phyloP scores from a whole-genome alignment of 2,329 filamentous ascomycete species.

The Arthrobotrys conoides region DNA sequence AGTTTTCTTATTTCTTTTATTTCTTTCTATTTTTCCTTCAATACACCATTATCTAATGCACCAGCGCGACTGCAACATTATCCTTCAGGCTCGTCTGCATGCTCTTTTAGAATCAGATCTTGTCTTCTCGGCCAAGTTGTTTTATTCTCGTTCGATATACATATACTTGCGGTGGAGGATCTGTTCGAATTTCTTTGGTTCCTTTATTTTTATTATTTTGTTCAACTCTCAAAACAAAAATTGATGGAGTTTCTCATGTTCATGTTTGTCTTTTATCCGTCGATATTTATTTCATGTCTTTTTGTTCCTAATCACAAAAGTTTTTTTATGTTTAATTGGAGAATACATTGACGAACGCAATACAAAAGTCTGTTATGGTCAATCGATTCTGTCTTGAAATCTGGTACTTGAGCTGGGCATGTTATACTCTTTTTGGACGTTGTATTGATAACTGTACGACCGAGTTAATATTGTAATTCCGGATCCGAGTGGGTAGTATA shows the following conservation, averaged over 20 bases:
- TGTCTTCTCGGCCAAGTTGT: slow-evolving; percentile 29
- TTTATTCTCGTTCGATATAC: slow-evolving; percentile 37
- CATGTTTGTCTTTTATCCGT: slow-evolving; percentile 3
- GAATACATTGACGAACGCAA: slow-evolving; percentile 38
- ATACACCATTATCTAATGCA: slow-evolving; percentile 49
- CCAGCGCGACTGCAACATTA: slow-evolving; percentile 29
- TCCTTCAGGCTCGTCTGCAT: slow-evolving; percentile 19
- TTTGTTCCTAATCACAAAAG: slow-evolving; percentile 42
- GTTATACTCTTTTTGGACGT: not conserved
- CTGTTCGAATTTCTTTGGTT: slow-evolving; percentile 21
- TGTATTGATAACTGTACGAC: too few relatives aligned
- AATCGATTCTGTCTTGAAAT: not conserved
- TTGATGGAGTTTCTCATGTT: slow-evolving; percentile 42
- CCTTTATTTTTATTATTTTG: not conserved
- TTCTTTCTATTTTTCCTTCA: slow-evolving; percentile 2
- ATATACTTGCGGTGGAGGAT: slow-evolving; percentile 35
- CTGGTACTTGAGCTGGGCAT: not conserved
- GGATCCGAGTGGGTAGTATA: too few relatives aligned
- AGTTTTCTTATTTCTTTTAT: slow-evolving; percentile 48
- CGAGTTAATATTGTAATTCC: too few relatives aligned
- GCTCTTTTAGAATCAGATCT: slow-evolving; percentile 39
- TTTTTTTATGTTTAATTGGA: slow-evolving; percentile 41
- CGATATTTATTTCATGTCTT: not conserved
- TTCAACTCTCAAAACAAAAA: slow-evolving; percentile 33
- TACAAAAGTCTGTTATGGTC: slow-evolving; percentile 33